Percentiles rank a stretch among this genome's conserved stretches.
These are phyloP conservation scores for Pseudogymnoascus sp. DNA, from an alignment of 2,329 filamentous ascomycete genomes.

Conservation along the genomic window DNA sequence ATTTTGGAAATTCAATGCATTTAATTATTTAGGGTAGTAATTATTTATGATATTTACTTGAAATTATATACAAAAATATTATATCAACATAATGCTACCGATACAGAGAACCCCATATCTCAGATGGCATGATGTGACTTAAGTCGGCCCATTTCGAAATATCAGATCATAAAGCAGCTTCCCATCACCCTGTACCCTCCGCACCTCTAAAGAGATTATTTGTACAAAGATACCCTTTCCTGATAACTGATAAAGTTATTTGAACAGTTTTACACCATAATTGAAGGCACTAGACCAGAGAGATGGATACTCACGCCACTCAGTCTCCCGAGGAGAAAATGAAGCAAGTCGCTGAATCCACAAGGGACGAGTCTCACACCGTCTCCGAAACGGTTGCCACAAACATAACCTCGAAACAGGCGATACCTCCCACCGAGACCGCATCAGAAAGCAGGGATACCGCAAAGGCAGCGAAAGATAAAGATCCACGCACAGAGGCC, in stretches of 20 bases:
- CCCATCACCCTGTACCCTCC: too few relatives aligned
- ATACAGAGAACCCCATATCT: too few relatives aligned
- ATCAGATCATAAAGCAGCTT: too few relatives aligned
- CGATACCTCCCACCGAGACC: background rate
- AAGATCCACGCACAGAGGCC: background rate
- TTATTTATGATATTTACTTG: too few relatives aligned
- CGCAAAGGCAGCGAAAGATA: background rate
- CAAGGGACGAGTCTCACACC: background rate
- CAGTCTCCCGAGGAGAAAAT: background rate
- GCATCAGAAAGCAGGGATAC: background rate
- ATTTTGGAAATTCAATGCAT: background rate
- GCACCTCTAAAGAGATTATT: too few relatives aligned
- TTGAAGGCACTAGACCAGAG: background rate
- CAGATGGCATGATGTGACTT: too few relatives aligned
- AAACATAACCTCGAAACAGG: background rate
- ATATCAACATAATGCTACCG: background rate
- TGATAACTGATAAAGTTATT: background rate
- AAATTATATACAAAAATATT: background rate
- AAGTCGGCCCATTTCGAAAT: too few relatives aligned
- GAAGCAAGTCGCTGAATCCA: background rate
- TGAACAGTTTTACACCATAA: background rate
- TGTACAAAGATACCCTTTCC: background rate
- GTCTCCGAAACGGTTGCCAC: background rate
- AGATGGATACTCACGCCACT: background rate
- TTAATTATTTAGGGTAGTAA: background rate